phyloP scores from a whole-genome alignment of 768 basidiomycete species.

The Amanita phalloides region DNA sequence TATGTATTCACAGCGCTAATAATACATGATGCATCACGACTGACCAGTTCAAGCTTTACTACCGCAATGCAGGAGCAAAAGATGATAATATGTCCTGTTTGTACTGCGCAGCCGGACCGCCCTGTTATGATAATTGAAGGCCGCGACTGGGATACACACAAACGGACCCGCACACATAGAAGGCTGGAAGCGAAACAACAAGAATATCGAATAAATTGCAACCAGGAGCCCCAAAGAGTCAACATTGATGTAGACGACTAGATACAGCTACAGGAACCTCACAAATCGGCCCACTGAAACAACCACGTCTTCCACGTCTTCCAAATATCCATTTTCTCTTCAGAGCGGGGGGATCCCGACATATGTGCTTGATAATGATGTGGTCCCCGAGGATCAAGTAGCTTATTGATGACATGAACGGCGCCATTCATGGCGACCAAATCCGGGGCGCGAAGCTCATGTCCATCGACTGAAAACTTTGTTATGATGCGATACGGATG shows the following conservation, averaged over 20 bases:
- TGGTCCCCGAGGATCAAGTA: slow-evolving; percentile 31
- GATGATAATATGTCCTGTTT: slow-evolving; percentile 49
- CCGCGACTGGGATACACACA: slow-evolving; percentile 45
- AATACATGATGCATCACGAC: slow-evolving; percentile 4
- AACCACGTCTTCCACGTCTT: slow-evolving; percentile 43
- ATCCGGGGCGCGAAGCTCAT: slow-evolving; percentile 29
- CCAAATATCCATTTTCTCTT: slow-evolving; percentile 13
- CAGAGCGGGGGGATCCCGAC: slow-evolving; percentile 2
- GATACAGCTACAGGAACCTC: background rate
- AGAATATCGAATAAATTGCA: background rate
- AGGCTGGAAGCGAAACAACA: slow-evolving; percentile 25
- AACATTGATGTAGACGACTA: background rate
- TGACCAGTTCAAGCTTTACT: slow-evolving; percentile 34
- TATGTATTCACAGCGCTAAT: slow-evolving; percentile 15
- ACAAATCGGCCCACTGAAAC: slow-evolving; percentile 27
- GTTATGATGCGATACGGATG: slow-evolving; percentile 21
- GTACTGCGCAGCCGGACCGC: slow-evolving; percentile 42
- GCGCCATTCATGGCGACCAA: slow-evolving; percentile 47
- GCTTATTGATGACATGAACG: slow-evolving; percentile 32
- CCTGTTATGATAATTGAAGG: slow-evolving; percentile 61
- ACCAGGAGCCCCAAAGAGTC: background rate
- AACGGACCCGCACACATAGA: slow-evolving; percentile 43
- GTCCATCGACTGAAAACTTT: slow-evolving; percentile 28
- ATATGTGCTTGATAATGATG: slow-evolving; percentile 7
- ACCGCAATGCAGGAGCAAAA: slow-evolving; percentile 43